These are phyloP conservation scores for Termitomyces sp. DNA, from an alignment of 768 basidiomycete genomes.

Conservation along the genomic window DNA sequence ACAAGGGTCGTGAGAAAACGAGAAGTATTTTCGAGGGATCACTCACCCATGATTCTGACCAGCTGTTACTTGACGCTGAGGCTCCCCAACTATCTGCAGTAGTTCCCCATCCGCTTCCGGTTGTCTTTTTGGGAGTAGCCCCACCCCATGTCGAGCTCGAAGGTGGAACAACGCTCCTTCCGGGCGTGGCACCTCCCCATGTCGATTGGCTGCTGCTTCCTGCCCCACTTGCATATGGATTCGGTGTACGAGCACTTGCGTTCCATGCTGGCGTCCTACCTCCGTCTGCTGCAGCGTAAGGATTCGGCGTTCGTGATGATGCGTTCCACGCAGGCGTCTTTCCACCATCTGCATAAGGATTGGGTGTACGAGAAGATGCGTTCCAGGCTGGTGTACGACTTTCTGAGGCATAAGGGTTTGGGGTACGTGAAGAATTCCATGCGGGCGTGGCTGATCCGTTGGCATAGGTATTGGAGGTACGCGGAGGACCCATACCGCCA, in stretches of 20 bases:
- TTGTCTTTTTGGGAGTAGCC: conserved; percentile 35
- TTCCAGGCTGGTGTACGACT: conserved; percentile 55
- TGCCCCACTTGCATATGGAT: conserved; percentile 51
- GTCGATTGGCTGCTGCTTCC: conserved; percentile 41
- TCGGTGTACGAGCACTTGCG: conserved; percentile 60
- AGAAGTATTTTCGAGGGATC: not conserved
- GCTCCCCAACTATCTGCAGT: conserved; percentile 14
- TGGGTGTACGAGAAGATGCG: conserved; percentile 58
- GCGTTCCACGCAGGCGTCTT: conserved; percentile 63
- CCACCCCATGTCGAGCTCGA: conserved; percentile 32
- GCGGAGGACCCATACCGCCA: conserved; percentile 10
- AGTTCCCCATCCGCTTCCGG: conserved; percentile 22
- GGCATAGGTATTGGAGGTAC: conserved; percentile 32
- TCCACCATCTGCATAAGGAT: conserved; percentile 59
- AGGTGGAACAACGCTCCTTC: conserved; percentile 14
- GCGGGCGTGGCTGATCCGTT: conserved; percentile 20
- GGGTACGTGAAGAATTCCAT: conserved; percentile 43
- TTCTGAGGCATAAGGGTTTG: conserved; percentile 61
- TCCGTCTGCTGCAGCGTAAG: conserved; percentile 53
- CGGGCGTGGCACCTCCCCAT: conserved; percentile 27
- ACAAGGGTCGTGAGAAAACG: conserved; percentile 1
- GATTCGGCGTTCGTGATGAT: conserved; percentile 66
- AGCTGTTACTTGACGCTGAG: conserved; percentile 15
- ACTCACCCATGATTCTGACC: conserved; percentile 19
- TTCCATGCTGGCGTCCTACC: conserved; percentile 69